Conservation (phyloP, 805 yeast species). For the Kuraishia borneana region DNA sequence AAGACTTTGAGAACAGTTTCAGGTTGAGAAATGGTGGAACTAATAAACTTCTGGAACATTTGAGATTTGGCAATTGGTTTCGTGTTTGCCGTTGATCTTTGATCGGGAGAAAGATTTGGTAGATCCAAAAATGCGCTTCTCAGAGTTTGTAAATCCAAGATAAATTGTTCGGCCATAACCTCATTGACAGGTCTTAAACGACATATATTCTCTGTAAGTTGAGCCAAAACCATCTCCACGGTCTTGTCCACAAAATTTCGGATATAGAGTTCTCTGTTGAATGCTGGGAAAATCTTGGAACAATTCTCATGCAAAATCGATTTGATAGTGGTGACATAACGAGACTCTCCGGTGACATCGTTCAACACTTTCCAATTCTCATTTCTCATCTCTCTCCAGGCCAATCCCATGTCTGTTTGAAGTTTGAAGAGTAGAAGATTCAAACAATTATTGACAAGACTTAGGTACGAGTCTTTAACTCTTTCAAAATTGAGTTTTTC, state of each 20-base stretch:
- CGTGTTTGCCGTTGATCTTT: slow-evolving; percentile 13
- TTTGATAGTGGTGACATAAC: slow-evolving; percentile 53
- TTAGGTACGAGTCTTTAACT: slow-evolving; percentile 45
- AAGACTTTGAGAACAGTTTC: slow-evolving; percentile 63
- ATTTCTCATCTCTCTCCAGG: slow-evolving; percentile 78
- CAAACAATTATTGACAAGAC: slow-evolving; percentile 47
- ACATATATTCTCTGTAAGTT: slow-evolving; percentile 46
- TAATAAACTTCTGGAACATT: slow-evolving; percentile 15
- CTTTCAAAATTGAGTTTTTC: slow-evolving; percentile 40
- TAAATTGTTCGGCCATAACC: slow-evolving; percentile 67
- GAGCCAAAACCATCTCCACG: slow-evolving; percentile 49
- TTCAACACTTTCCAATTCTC: slow-evolving; percentile 62
- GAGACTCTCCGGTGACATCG: slow-evolving; percentile 61
- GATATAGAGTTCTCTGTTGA: slow-evolving; percentile 60
- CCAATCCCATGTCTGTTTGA: slow-evolving; percentile 46
- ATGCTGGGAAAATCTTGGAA: slow-evolving; percentile 36
- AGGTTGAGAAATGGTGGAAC: slow-evolving; percentile 17
- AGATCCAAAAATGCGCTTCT: slow-evolving; percentile 39
- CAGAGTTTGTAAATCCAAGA: slow-evolving; percentile 58
- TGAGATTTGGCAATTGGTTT: slow-evolving; percentile 14
- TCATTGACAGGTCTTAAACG: slow-evolving; percentile 60
- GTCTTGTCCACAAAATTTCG: slow-evolving; percentile 69
- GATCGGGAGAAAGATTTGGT: slow-evolving; percentile 32
- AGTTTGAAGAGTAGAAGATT: slow-evolving; percentile 45
- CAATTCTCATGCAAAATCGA: slow-evolving; percentile 33